Conservation (phyloP, 768 basidiomycete genomes). For the Lactarius hatsudake region DNA sequence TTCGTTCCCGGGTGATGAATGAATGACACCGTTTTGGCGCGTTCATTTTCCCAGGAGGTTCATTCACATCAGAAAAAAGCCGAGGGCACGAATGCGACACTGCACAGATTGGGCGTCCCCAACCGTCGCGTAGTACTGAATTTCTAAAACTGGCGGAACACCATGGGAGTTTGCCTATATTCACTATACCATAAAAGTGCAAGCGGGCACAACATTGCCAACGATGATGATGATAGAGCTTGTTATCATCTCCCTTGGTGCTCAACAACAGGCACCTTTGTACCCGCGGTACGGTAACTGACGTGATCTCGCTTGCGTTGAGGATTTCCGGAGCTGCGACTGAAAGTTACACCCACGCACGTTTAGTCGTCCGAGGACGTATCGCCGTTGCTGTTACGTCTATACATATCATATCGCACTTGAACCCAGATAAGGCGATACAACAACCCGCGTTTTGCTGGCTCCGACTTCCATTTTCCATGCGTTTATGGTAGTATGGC, state of each 20-base stretch:
- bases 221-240: neutral
- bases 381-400: neutral
- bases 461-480: neutral
- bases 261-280: neutral
- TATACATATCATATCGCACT: neutral
- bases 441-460: neutral
- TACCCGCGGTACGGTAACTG: neutral
- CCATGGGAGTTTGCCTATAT: neutral
- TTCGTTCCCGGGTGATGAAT: neutral
- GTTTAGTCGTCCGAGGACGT: neutral
- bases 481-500: neutral
- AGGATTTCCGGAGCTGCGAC: neutral
- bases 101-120: neutral
- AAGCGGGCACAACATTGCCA: neutral
- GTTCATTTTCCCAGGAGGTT: neutral
- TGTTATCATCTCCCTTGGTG: neutral
- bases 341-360: neutral
- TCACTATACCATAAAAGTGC: constrained; percentile 7
- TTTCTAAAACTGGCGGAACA: neutral
- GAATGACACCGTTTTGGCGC: neutral
- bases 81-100: neutral
- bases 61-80: neutral
- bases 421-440: neutral
- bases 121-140: neutral
- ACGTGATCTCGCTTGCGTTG: neutral